phyloP scores from a whole-genome alignment of 768 basidiomycete species.

The Mycena haematopus region DNA sequence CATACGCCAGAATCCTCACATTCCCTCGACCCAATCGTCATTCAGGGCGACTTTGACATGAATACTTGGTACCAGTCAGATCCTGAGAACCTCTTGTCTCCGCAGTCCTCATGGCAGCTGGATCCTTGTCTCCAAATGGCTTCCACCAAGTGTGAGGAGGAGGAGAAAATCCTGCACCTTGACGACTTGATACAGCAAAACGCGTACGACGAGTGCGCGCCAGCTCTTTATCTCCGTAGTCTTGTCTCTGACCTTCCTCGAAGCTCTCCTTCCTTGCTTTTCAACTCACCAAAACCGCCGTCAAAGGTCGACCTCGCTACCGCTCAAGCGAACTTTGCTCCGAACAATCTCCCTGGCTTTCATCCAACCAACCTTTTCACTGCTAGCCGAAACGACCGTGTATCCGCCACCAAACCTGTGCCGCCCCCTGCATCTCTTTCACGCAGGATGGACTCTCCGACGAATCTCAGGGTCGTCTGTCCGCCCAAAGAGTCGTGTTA shows the following conservation, averaged over 20 bases:
- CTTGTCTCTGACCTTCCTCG: slow-evolving; percentile 24
- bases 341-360: slow-evolving; percentile 36
- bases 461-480: slow-evolving; percentile 66
- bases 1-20: slow-evolving; percentile 71
- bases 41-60: slow-evolving; percentile 56
- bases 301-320: slow-evolving; percentile 40
- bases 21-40: slow-evolving; percentile 52
- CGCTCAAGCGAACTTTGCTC: slow-evolving; percentile 29
- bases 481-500: slow-evolving; percentile 79
- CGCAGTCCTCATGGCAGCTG: slow-evolving; percentile 50
- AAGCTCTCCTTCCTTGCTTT: slow-evolving; percentile 45
- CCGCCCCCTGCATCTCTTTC: slow-evolving; percentile 69
- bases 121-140: slow-evolving; percentile 45
- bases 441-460: slow-evolving; percentile 59
- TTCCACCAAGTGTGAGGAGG: slow-evolving; percentile 52
- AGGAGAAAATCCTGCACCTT: slow-evolving; percentile 64
- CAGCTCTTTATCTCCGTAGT: slow-evolving; percentile 18
- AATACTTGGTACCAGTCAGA: slow-evolving; percentile 64
- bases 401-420: slow-evolving; percentile 63
- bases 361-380: slow-evolving; percentile 40
- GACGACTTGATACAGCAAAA: slow-evolving; percentile 79
- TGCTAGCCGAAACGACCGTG: slow-evolving; percentile 45
- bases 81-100: slow-evolving; percentile 46
- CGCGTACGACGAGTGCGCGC: slow-evolving; percentile 75
- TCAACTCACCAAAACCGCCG: slow-evolving; percentile 40